Evolutionary conservation across 2,329 filamentous ascomycete genomes (phyloP).

Genomic region (Domatiomyces globalis): DNA sequence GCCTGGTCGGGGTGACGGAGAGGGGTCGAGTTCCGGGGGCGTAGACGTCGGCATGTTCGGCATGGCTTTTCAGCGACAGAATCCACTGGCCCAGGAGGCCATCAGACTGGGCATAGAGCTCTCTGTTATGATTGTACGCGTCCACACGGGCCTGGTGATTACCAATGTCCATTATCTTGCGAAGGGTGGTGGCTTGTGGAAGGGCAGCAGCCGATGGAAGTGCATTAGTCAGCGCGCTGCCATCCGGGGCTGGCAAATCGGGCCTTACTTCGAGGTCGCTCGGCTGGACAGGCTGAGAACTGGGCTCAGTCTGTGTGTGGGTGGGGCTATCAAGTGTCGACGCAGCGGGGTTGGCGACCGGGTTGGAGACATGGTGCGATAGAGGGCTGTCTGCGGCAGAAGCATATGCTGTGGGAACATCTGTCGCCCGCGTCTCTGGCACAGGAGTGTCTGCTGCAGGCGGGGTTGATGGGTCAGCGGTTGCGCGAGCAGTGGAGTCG

Average conservation of each 20-base stretch:
- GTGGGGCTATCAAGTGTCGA: too few relatives aligned
- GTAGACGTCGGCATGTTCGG: slow-evolving; percentile 37
- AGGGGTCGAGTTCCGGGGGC: too few relatives aligned
- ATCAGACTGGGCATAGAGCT: slow-evolving; percentile 56
- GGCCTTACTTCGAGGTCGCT: not conserved
- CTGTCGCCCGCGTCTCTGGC: not conserved
- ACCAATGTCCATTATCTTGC: slow-evolving; percentile 60
- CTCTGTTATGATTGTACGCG: slow-evolving; percentile 58
- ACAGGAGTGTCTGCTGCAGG: not conserved
- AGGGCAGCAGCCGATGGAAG: not conserved
- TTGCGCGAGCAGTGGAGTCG: not conserved
- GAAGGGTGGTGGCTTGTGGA: slow-evolving; percentile 37
- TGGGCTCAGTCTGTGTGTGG: not conserved
- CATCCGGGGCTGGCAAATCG: not conserved
- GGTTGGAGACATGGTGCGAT: not conserved
- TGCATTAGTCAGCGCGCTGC: not conserved
- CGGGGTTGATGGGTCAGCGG: not conserved
- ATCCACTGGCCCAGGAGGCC: slow-evolving; percentile 58
- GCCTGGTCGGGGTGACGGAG: not conserved
- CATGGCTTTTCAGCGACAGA: slow-evolving; percentile 27
- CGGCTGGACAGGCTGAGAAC: not conserved
- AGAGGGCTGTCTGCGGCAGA: not conserved
- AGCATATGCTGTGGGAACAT: not conserved
- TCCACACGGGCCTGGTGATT: slow-evolving; percentile 54
- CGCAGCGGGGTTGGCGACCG: not conserved